A percentile compares a stretch with the other conserved stretches of the same genome.
phyloP scores from a whole-genome alignment of 225 moss, liverwort and hornwort species.

The Marchantia polymorpha region DNA sequence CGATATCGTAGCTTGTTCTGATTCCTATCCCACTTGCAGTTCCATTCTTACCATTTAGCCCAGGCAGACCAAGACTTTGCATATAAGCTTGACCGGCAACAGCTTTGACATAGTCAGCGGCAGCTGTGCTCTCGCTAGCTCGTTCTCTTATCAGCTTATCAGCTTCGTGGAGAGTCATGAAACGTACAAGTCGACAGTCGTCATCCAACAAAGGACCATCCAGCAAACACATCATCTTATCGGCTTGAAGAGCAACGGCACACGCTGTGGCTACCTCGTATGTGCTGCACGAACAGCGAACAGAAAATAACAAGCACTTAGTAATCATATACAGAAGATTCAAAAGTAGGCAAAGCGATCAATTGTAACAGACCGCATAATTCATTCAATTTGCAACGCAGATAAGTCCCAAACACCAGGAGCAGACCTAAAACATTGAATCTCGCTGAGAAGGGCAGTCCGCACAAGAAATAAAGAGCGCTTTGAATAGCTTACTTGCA shows the following conservation, averaged over 20 bases:
- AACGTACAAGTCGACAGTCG: slow-evolving; percentile 66
- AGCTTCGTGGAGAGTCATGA: slow-evolving; percentile 82
- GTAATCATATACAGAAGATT: not conserved
- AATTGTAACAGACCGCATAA: not conserved
- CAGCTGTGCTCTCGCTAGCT: slow-evolving; percentile 69
- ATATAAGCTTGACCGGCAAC: slow-evolving; percentile 66
- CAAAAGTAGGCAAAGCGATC: not conserved
- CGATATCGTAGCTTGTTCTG: slow-evolving; percentile 17
- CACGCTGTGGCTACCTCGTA: slow-evolving; percentile 97
- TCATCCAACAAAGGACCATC: slow-evolving; percentile 75
- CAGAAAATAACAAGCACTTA: not conserved
- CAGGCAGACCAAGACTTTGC: slow-evolving; percentile 56
- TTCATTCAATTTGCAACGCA: not conserved
- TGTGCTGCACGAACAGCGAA: slow-evolving; percentile 54
- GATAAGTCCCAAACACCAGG: not conserved
- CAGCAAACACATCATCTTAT: slow-evolving; percentile 86
- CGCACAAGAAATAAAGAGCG: not conserved
- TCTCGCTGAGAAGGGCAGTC: not conserved
- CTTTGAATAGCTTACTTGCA: slow-evolving; percentile 72
- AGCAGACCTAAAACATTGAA: not conserved
- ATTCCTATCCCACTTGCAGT: slow-evolving; percentile 18
- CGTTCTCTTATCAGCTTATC: slow-evolving; percentile 69
- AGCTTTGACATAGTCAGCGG: slow-evolving; percentile 82
- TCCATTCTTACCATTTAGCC: slow-evolving; percentile 14
- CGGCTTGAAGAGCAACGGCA: slow-evolving; percentile 82